phyloP scores from a whole-genome alignment of 805 yeast genomes.

The Huiozyma naganishii region DNA sequence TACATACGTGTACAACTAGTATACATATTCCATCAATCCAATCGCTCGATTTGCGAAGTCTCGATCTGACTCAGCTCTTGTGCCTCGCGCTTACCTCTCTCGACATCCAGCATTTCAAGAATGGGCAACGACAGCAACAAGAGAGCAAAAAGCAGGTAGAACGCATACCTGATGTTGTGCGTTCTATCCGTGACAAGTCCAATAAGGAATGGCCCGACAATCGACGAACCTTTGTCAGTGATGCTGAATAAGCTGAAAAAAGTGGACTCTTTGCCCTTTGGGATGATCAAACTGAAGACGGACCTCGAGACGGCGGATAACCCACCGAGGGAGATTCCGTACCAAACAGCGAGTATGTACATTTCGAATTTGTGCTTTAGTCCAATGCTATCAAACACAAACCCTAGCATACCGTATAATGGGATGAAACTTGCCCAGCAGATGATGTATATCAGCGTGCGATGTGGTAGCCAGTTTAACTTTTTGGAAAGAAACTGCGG shows the following conservation, averaged over 20 bases:
- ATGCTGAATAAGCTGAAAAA: slow-evolving; percentile 68
- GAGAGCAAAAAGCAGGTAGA: slow-evolving; percentile 48
- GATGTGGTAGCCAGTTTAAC: slow-evolving; percentile 35
- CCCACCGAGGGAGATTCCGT: slow-evolving; percentile 68
- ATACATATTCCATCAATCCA: neutral
- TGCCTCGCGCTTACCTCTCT: slow-evolving; percentile 52
- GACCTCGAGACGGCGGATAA: slow-evolving; percentile 60
- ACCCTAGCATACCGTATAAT: slow-evolving; percentile 59
- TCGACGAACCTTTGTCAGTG: slow-evolving; percentile 72
- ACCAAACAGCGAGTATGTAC: slow-evolving; percentile 61
- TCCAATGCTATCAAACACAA: slow-evolving; percentile 44
- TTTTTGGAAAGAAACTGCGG: slow-evolving; percentile 35
- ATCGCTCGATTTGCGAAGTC: neutral
- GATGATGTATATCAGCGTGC: slow-evolving; percentile 41
- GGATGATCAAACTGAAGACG: slow-evolving; percentile 56
- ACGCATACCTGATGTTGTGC: slow-evolving; percentile 64
- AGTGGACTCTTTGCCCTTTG: slow-evolving; percentile 63
- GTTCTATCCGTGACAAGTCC: slow-evolving; percentile 63
- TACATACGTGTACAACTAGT: neutral
- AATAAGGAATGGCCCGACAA: slow-evolving; percentile 63
- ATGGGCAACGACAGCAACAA: slow-evolving; percentile 48
- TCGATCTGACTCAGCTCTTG: slow-evolving; percentile 24
- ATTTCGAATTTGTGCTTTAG: slow-evolving; percentile 55
- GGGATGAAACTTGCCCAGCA: slow-evolving; percentile 60
- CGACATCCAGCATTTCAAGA: slow-evolving; percentile 43